Percentiles rank a stretch among this genome's conserved stretches.
These are phyloP conservation scores for Wickerhamiella hasegawae DNA, from an alignment of 805 yeast genomes.

Conservation along the genomic window DNA sequence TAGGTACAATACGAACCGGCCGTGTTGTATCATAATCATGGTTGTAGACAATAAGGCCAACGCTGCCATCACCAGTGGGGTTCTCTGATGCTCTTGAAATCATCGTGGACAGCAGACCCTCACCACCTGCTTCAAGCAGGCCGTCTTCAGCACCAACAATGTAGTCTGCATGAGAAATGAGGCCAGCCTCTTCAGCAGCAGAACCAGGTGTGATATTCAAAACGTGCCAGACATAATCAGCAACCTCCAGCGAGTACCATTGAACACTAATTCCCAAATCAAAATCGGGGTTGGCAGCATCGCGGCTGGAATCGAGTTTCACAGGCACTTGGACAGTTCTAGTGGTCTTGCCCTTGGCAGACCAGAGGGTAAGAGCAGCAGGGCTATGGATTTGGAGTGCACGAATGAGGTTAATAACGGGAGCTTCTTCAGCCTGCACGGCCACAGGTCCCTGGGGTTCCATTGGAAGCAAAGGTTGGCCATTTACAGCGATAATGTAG, in stretches of 20 bases:
- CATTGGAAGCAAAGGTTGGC: constrained; percentile 14
- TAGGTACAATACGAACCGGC: constrained; percentile 67
- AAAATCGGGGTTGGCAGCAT: constrained; percentile 28
- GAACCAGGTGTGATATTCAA: constrained; percentile 53
- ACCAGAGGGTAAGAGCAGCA: constrained; percentile 56
- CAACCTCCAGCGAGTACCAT: constrained; percentile 56
- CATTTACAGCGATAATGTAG: constrained; percentile 65
- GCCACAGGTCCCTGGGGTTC: constrained; percentile 2
- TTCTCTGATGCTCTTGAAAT: constrained; percentile 31
- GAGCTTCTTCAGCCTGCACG: constrained; percentile 1
- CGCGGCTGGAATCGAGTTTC: background rate
- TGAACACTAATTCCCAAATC: constrained; percentile 51
- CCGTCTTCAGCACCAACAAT: constrained; percentile 83
- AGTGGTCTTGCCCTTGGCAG: constrained; percentile 49
- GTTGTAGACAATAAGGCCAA: constrained; percentile 56
- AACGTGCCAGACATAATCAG: constrained; percentile 80
- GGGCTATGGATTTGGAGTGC: constrained; percentile 11
- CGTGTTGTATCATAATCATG: constrained; percentile 74
- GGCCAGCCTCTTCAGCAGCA: constrained; percentile 73
- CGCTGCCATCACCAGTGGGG: constrained; percentile 26
- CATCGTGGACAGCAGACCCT: constrained; percentile 54
- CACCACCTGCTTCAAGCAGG: constrained; percentile 73
- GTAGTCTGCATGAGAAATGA: constrained; percentile 74
- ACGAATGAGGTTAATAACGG: constrained; percentile 3
- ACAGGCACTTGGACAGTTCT: constrained; percentile 11